phyloP scores from a whole-genome alignment of 2,329 filamentous ascomycete genomes.

The Botrytis medusae region DNA sequence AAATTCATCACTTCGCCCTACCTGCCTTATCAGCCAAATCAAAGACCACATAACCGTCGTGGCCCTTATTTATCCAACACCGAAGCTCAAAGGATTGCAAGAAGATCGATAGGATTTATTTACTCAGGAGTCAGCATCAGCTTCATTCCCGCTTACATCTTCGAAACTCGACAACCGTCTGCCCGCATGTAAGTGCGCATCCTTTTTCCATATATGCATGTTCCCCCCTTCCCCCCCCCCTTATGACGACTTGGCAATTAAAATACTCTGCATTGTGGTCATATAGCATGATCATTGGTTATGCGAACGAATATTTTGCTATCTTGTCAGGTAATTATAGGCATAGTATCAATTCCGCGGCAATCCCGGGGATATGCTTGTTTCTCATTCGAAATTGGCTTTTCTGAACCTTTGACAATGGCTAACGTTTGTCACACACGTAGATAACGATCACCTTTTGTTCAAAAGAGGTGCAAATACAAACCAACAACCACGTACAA shows the following conservation, averaged over 20 bases:
- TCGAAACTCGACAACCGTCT: slow-evolving; percentile 24
- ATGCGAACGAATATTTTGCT: neutral
- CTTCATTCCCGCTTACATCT: neutral
- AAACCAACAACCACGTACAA: slow-evolving; percentile 27
- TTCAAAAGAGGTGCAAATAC: slow-evolving; percentile 23
- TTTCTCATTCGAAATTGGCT: slow-evolving; percentile 28
- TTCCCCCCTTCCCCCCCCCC: neutral
- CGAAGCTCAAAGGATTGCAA: neutral
- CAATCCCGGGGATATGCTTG: slow-evolving; percentile 18
- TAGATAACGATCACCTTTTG: slow-evolving; percentile 27
- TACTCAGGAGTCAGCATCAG: neutral
- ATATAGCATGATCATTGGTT: slow-evolving; percentile 12
- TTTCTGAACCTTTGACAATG: slow-evolving; percentile 22
- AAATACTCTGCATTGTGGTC: slow-evolving; percentile 1
- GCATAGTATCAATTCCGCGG: slow-evolving; percentile 3
- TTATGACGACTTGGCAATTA: slow-evolving; percentile 7
- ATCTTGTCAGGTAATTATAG: neutral
- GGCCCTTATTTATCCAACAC: slow-evolving; percentile 11
- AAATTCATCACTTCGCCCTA: slow-evolving; percentile 17
- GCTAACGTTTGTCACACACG: slow-evolving; percentile 38
- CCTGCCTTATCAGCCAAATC: slow-evolving; percentile 2
- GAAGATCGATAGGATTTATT: neutral
- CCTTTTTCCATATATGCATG: slow-evolving; percentile 22
- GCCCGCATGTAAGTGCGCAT: slow-evolving; percentile 31
- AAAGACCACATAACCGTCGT: slow-evolving; percentile 13